Evolutionary conservation across 345 rosid genomes (phyloP), one percentile per base, ranked within the genome.

Genomic region (Abelmoschus esculentus): DNA sequence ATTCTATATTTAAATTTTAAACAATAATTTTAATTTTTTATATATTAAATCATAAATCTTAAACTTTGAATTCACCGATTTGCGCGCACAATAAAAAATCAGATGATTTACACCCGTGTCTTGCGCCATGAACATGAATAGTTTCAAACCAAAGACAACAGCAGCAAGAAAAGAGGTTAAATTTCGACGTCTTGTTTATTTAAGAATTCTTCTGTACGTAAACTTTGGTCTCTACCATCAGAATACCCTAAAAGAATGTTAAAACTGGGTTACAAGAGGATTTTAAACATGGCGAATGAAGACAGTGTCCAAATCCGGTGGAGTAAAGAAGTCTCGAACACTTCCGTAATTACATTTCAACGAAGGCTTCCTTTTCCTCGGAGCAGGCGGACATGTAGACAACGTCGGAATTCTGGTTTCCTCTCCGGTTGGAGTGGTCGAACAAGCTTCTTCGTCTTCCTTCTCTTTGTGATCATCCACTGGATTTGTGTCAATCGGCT

Each of bases 331-430:
- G 46, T 69, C 82, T 55, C 84, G 76, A 53, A 67, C 70, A 2
- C 70, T 67, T 61, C 73, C 74, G 62, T 72, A 72, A 19, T 80
- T 71, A 67, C 80, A 75, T 69, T 83, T 88, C 34, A 70, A 59
- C 18, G 86, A 52, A 50, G 83, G 66, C 63, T 83, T 90, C 19
- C 83, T 77, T 74, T 88, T 90, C 83, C 78, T 84, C 1, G 95
- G 97, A 3, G 97, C 83, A 22, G 89, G 85, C 19, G 97, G 95
- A 61, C 95, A 90, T 7, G 87, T 73, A 46, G 69, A 59, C 17
- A 56, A 46, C 17, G 76, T 70, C 7, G 92, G 86, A n/a, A 90
- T 88, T 71, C 82, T 83, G 11, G 85, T 62, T 15, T 86, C 84
- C 60, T 79, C 78, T 0, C 77, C 81, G n/a, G 84, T 86, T 0